A percentile compares a stretch with the other conserved stretches of the same genome.
Evolutionary conservation across 257 asterid genomes (phyloP).

Genomic region (Forsythia suspensa): DNA sequence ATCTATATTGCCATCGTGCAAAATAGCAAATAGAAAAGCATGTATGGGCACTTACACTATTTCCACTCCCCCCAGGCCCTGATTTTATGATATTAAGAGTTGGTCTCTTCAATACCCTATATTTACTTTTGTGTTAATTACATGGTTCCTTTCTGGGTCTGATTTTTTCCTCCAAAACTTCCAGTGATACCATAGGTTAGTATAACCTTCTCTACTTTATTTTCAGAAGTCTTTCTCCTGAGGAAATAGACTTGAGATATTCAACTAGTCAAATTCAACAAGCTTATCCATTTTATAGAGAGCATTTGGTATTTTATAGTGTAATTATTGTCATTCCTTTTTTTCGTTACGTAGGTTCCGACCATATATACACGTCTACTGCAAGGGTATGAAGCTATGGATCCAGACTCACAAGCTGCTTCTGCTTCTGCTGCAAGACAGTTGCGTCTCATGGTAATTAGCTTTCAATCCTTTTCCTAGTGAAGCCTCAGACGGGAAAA

Average conservation of each 20-base stretch:
- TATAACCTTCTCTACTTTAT: not conserved
- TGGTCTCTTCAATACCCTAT: not conserved
- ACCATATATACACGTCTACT: constrained; percentile 93
- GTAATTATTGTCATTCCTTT: constrained; percentile 3
- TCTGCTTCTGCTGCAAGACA: constrained; percentile 77
- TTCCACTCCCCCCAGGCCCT: not conserved
- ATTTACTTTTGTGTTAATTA: not conserved
- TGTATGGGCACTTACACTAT: not conserved
- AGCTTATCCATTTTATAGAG: not conserved
- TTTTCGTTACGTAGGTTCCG: constrained; percentile 62
- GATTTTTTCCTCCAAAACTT: not conserved
- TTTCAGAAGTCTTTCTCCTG: not conserved
- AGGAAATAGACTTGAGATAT: not conserved
- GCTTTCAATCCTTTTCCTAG: constrained; percentile 9
- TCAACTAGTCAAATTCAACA: not conserved
- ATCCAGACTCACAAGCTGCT: constrained; percentile 57
- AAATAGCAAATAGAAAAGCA: not conserved
- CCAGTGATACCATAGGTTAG: not conserved
- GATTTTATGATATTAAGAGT: not conserved
- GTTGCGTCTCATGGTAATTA: constrained; percentile 88
- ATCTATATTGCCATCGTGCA: not conserved
- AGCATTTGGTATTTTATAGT: not conserved
- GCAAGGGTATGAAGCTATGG: constrained; percentile 94
- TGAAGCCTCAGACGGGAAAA: not conserved
- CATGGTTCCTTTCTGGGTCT: not conserved